Evolutionary conservation across 441 rosid species (phyloP), one percentile per base, ranked within the genome.

Genomic region (Gossypium aridum): DNA sequence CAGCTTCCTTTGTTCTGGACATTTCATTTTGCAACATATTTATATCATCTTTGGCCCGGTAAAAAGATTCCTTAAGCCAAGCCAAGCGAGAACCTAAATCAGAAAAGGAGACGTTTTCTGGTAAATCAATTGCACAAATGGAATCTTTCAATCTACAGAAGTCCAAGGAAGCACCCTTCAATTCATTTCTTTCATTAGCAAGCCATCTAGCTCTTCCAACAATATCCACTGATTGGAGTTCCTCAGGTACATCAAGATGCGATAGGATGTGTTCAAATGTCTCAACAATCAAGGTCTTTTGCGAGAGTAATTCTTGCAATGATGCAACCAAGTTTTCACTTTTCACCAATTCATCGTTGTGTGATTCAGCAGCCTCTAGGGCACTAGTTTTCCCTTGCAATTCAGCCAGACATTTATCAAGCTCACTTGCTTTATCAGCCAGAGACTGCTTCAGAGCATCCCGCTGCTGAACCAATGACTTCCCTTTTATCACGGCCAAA

Each of bases 401-500:
- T 73, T 92, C 92, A 75, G 70, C 78, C 83, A 83, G 65, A 80
- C 87, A 90, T 77, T 84, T 92, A 78, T 89, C 93, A 71, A 94
- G 90, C 87, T 90, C 97, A 23, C 72, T 82, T 9, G 87, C 77
- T 83, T 85, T 92, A 71, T 86, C 93, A 39, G 90, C 87, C 75
- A 95, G 81, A 74, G 94, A 85, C 75, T 86, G 96, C 89, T 87
- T 92, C 78, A 92, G 83, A 8, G 85, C 89, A 77, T 91, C 98
- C 56, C 98, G 88, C 73, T 88, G 90, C 89, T 95, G 98, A 82
- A 95, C 93, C 86, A 95, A 79, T 31, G 98, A 93, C 81, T 95
- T 95, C 25, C 99, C 99, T 82, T 90, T 92, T 7, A 96, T 91
- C 68, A 95, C 98, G 7, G 97, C 99, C 93, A 95, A 81, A 81